Evolutionary conservation across 2,329 filamentous ascomycete species (phyloP).

Genomic region (Onygena corvina): DNA sequence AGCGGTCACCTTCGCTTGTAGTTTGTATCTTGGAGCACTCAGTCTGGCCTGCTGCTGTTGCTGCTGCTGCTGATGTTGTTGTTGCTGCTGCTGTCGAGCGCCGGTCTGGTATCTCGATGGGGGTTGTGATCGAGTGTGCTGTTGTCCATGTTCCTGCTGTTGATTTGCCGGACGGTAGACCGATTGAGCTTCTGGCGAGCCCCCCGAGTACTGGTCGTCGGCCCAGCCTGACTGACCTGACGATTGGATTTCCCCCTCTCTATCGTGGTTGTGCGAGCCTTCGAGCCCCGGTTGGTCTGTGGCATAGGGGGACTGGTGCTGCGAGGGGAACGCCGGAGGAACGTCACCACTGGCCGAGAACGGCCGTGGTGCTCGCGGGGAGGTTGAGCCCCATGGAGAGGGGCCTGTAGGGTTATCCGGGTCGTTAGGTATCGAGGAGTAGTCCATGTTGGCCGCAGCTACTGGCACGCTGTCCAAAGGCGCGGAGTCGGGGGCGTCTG

Average conservation of each 20-base stretch:
- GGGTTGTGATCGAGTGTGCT: conserved; percentile 31
- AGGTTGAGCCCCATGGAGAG: conserved; percentile 48
- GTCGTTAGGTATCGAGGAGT: conserved; percentile 47
- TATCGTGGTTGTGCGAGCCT: conserved; percentile 2
- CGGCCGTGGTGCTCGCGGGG: conserved; percentile 28
- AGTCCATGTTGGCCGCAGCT: conserved; percentile 45
- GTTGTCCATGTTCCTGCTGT: conserved; percentile 5
- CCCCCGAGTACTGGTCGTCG: conserved; percentile 31
- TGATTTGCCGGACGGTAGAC: conserved; percentile 12
- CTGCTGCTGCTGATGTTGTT: conserved; percentile 33
- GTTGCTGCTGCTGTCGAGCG: conserved; percentile 29
- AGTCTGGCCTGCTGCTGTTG: conserved; percentile 27
- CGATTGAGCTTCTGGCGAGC: conserved; percentile 29
- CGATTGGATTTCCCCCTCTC: conserved; percentile 24
- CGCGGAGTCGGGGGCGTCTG: background rate
- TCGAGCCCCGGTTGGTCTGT: conserved; percentile 15
- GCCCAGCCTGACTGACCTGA: conserved; percentile 35
- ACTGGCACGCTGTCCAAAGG: too few relatives aligned
- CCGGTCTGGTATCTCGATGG: conserved; percentile 25
- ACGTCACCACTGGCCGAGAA: conserved; percentile 29
- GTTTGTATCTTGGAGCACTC: conserved; percentile 60
- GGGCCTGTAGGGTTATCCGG: conserved; percentile 45
- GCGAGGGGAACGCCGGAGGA: conserved; percentile 31
- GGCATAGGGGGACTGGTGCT: conserved; percentile 26
- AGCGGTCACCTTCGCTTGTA: conserved; percentile 89